Evolutionary conservation across 1,139 yeast species (phyloP), one percentile per base, ranked within the genome.

Genomic region (Kodamaea sp.): DNA sequence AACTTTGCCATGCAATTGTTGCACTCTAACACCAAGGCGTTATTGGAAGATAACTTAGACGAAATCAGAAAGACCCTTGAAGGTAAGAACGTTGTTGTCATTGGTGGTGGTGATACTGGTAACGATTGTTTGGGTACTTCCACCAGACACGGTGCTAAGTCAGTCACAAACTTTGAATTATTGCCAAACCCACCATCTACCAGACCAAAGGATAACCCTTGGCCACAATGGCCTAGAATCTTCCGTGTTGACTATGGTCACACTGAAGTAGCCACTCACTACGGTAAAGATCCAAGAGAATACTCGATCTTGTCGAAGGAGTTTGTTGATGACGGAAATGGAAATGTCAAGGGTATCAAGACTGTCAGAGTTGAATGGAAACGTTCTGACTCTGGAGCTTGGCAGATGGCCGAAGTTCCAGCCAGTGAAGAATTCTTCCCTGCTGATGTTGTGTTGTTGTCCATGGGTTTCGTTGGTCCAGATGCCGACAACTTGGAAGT

Each of bases 41-140:
- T 92, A 53, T 77, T 92, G 50, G 90, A 86, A 41, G 83, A 83
- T 45, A 78, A 86, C 51, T 74, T 90, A 58, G 95, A 81, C 42
- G 86, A 82, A 40, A 83, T 90, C 39, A 79, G 84, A 48, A 68
- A 75, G 47, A 74, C 78, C 43, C 66, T 92, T 43, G 80, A 75
- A 44, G 97, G 95, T 49, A 92, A 90, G 73, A 73, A 86, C 48
- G 97, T 92, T 39, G 81, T 92, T 55, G 97, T 92, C 39, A 90
- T 92, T 70, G 98, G 98, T 56, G 98, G 98, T 71, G 98, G 98
- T 78, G 98, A 92, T 63, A 92, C 98, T 28, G 98, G 98, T 78
- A 92, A 92, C 59, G 98, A 92, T 73, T 92, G 97, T 77, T 78
- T 92, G 57, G 98, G 97, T 66, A 92, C 98, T 24, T 80, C 97